A percentile compares a stretch with the other conserved stretches of the same genome.
Conservation (phyloP, 2,329 filamentous ascomycete species). For the Elsinoe necatrix region DNA sequence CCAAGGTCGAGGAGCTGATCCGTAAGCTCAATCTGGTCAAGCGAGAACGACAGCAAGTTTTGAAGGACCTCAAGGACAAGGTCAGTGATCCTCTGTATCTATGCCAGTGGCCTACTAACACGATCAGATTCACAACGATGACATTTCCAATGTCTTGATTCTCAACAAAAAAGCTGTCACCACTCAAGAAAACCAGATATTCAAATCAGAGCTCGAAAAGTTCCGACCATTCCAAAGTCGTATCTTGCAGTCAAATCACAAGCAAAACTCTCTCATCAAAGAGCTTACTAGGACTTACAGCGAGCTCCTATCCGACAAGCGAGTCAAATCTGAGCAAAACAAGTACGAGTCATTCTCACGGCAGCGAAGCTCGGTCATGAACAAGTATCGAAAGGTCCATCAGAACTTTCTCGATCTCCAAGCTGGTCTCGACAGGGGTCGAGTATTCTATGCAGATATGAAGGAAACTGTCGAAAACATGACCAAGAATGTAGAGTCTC, state of each 20-base stretch:
- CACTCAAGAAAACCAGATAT: conserved; percentile 84
- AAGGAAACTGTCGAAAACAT: conserved; percentile 85
- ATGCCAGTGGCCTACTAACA: conserved; percentile 2
- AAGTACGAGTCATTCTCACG: conserved; percentile 86
- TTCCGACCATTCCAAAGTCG: conserved; percentile 89
- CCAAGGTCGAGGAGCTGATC: conserved; percentile 77
- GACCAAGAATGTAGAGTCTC: conserved; percentile 91
- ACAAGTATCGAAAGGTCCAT: conserved; percentile 82
- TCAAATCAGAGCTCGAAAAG: conserved; percentile 95
- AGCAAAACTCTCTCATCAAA: conserved; percentile 89
- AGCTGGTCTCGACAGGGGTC: conserved; percentile 76
- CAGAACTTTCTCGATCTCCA: conserved; percentile 87
- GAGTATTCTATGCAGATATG: conserved; percentile 94
- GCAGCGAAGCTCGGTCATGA: conserved; percentile 71
- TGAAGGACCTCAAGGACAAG: conserved; percentile 97
- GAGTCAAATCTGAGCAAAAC: conserved; percentile 85
- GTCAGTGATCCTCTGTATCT: conserved; percentile 41
- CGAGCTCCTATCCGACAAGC: conserved; percentile 81
- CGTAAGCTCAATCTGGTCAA: conserved; percentile 90
- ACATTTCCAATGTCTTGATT: conserved; percentile 95
- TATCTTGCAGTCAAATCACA: conserved; percentile 86
- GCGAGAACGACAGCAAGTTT: conserved; percentile 77
- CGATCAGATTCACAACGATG: conserved; percentile 77
- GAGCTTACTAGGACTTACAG: conserved; percentile 85
- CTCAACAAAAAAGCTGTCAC: conserved; percentile 95